phyloP scores from a whole-genome alignment of 371 early-diverging fungal species.

The Rhizopus arrhizus region DNA sequence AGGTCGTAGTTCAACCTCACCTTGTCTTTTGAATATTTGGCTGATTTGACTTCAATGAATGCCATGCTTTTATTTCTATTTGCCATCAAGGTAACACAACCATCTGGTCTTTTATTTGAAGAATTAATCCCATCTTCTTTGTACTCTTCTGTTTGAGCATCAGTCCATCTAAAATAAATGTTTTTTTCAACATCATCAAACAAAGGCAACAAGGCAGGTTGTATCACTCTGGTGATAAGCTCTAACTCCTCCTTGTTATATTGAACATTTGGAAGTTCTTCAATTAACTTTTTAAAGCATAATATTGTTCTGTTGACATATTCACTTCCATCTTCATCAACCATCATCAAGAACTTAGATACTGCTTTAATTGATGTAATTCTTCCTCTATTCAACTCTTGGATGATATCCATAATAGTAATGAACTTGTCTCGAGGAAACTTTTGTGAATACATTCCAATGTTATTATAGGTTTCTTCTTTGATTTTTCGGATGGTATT shows the following conservation, averaged over 20 bases:
- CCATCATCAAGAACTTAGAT: too few species aligned
- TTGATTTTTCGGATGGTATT: constrained; percentile 6
- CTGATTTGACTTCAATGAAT: constrained; percentile 14
- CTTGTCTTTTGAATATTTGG: constrained; percentile 9
- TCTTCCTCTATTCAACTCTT: not conserved
- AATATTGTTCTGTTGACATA: constrained; percentile 3
- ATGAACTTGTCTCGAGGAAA: constrained; percentile 2
- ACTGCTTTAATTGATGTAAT: too few species aligned
- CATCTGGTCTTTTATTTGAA: constrained; percentile 13
- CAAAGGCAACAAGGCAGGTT: constrained; percentile 7
- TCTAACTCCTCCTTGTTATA: constrained; percentile 4
- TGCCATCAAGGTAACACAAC: constrained; percentile 11
- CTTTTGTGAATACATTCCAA: constrained; percentile 2
- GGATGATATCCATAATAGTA: constrained; percentile 2
- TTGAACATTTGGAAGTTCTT: not conserved
- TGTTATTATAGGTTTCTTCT: constrained; percentile 4
- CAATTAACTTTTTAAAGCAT: constrained; percentile 8
- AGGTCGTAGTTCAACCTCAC: constrained; percentile 13
- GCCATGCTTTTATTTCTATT: constrained; percentile 5
- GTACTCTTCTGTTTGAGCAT: constrained; percentile 11
- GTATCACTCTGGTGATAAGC: constrained; percentile 2
- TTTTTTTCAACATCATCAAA: constrained; percentile 12
- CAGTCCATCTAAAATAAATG: constrained; percentile 9
- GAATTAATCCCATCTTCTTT: constrained; percentile 6
- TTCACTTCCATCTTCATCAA: constrained; percentile 6